phyloP scores from a whole-genome alignment of 148 eudicot species.

The Rhododendron williamsianum region DNA sequence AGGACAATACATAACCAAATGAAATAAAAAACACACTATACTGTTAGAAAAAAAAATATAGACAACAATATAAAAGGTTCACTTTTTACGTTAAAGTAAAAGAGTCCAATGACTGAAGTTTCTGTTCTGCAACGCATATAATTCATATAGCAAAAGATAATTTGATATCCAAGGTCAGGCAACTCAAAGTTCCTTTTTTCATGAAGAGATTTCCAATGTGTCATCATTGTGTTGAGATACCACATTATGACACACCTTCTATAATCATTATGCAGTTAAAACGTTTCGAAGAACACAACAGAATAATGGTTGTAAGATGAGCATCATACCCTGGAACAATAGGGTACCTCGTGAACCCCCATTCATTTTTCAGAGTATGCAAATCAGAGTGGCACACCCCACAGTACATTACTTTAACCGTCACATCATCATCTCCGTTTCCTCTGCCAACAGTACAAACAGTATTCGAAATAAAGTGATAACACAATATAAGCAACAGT shows the following conservation, averaged over 20 bases:
- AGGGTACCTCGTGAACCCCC: constrained; percentile 63
- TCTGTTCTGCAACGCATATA: neutral
- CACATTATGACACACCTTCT: neutral
- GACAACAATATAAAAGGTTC: neutral
- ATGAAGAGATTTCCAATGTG: neutral
- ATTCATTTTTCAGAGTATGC: constrained; percentile 49
- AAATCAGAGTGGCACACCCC: constrained; percentile 73
- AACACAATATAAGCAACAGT: neutral
- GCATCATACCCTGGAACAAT: constrained; percentile 49
- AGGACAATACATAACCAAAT: neutral
- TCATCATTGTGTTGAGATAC: neutral
- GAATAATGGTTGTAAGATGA: neutral
- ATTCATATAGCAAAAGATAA: neutral
- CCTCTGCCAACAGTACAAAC: constrained; percentile 34
- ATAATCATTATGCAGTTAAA: neutral
- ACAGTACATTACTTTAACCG: constrained; percentile 50
- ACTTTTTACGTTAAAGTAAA: neutral
- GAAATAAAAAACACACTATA: neutral
- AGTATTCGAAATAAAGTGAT: neutral
- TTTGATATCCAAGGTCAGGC: neutral
- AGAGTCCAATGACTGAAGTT: neutral
- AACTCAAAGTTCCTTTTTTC: neutral
- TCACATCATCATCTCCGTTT: constrained; percentile 51
- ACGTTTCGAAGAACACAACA: neutral
- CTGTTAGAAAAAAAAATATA: neutral